Evolutionary conservation across 2,329 filamentous ascomycete genomes (phyloP).

Genomic region (Helotiales sp.): DNA sequence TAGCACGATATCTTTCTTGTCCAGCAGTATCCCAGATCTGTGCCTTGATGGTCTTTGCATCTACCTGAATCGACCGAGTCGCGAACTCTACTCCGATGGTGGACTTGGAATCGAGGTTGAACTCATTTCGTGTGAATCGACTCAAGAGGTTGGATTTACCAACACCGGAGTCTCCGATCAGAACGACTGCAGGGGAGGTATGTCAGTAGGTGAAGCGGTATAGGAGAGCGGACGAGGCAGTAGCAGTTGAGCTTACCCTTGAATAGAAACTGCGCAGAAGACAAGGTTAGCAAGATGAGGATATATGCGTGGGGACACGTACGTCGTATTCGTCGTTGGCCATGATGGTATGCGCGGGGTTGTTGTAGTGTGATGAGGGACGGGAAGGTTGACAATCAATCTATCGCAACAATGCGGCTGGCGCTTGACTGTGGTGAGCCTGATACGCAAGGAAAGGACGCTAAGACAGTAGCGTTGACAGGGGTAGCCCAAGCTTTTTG

Average conservation of each 20-base stretch:
- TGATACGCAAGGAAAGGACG: neutral
- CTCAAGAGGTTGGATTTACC: constrained; percentile 99
- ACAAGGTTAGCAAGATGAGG: constrained; percentile 37
- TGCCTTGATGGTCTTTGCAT: constrained; percentile 99
- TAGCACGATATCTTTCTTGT: constrained; percentile 98
- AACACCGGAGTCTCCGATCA: constrained; percentile 99
- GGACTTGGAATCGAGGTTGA: constrained; percentile 99
- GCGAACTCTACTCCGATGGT: constrained; percentile 99
- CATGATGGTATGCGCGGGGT: constrained; percentile 62
- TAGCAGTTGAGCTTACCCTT: constrained; percentile 67
- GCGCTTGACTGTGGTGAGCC: neutral
- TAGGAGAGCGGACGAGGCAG: constrained; percentile 27
- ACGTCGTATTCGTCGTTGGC: constrained; percentile 99
- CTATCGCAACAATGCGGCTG: neutral
- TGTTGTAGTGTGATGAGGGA: constrained; percentile 3
- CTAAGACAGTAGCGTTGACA: neutral
- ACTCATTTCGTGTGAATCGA: constrained; percentile 99
- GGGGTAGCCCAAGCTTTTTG: neutral
- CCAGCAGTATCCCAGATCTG: constrained; percentile 99
- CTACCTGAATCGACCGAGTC: constrained; percentile 96
- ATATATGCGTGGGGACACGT: constrained; percentile 45
- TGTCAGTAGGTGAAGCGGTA: constrained; percentile 31
- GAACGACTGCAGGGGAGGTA: constrained; percentile 66
- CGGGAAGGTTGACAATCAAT: neutral
- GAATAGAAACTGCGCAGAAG: constrained; percentile 81